Percentiles rank a stretch among this genome's conserved stretches.
These are phyloP conservation scores for Rhamnella rubrinervis DNA, from an alignment of 331 rosid genomes.

Conservation along the genomic window DNA sequence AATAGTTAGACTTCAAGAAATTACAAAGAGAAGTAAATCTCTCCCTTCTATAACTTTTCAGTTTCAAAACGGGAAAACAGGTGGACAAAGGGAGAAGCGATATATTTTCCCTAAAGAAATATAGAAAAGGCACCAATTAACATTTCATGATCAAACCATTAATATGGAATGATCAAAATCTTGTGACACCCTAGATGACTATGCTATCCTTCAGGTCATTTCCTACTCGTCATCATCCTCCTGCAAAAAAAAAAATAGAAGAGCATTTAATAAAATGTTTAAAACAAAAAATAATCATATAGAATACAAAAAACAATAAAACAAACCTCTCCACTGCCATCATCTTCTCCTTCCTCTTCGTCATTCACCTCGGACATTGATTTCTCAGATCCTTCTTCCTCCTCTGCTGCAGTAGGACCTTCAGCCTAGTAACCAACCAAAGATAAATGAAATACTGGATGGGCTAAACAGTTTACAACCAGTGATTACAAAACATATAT, in stretches of 20 bases:
- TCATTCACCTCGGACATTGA: slow-evolving; percentile 80
- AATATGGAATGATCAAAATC: slow-evolving; percentile 46
- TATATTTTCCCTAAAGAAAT: slow-evolving; percentile 26
- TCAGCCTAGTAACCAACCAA: slow-evolving; percentile 40
- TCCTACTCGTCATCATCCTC: slow-evolving; percentile 80
- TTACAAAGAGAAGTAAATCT: slow-evolving; percentile 44
- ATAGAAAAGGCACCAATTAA: slow-evolving; percentile 24
- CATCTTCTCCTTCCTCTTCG: slow-evolving; percentile 69
- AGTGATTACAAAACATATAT: not conserved
- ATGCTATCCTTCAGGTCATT: slow-evolving; percentile 30
- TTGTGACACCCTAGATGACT: slow-evolving; percentile 41
- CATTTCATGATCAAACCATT: slow-evolving; percentile 37
- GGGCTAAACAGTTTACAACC: not conserved
- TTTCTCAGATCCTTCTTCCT: slow-evolving; percentile 63
- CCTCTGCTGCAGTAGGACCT: slow-evolving; percentile 63
- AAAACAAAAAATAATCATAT: not conserved
- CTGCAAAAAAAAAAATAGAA: slow-evolving; percentile 29
- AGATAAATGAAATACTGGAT: not conserved
- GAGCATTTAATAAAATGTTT: not conserved
- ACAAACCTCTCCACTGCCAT: slow-evolving; percentile 70
- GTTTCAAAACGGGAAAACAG: slow-evolving; percentile 44
- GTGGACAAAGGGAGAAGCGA: slow-evolving; percentile 39
- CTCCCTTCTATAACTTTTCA: slow-evolving; percentile 45
- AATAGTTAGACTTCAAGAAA: slow-evolving; percentile 40
- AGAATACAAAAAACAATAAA: not conserved